Evolutionary conservation across 805 yeast species (phyloP), one percentile per base, ranked within the genome.

Genomic region (Alloascoidea africana): DNA sequence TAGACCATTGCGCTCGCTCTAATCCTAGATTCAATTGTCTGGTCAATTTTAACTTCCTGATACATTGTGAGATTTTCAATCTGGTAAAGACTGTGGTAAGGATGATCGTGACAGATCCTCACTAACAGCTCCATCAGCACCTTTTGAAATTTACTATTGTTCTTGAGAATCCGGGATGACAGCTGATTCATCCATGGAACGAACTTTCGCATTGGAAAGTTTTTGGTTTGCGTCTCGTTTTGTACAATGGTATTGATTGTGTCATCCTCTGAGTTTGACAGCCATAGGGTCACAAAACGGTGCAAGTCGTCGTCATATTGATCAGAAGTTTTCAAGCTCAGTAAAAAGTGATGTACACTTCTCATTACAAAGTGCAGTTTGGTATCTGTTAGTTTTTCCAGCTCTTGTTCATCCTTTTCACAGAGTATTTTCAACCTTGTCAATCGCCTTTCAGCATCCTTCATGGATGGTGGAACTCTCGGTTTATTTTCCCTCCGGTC

Each of bases 161-260:
- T 79, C 23, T 53, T 54, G 1, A 70, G 57, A 13, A 87, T 50
- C 39, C 91, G 62, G 0, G 96, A 83, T 2, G 82, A 63, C 34
- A 87, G 63, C 51, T 87, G 97, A 41, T 79, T 76, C 27, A 77
- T 63, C 95, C 96, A 87, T 0, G 85, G 70, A 3, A 83, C 62
- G 38, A 85, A 70, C 46, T 76, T 76, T 49, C 63, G 61, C 11
- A 69, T 62, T 0, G 93, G 80, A 14, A 83, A 55, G 0, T 37
- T 36, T n/a, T n/a, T n/a, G n/a, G n/a, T n/a, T 0, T 48, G 37
- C 2, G 78, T 48, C 3, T 59, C 56, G 2, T 50, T 45, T 11
- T 48, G 47, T 5, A 81, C 59, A 5, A 56, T 46, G 3, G 39
- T 42, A 43, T 72, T 76, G 3, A 80, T 56, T 0, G 49, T 53